These are phyloP conservation scores for Solanum paucissectum DNA, from an alignment of 257 asterid genomes.

Conservation along the genomic window DNA sequence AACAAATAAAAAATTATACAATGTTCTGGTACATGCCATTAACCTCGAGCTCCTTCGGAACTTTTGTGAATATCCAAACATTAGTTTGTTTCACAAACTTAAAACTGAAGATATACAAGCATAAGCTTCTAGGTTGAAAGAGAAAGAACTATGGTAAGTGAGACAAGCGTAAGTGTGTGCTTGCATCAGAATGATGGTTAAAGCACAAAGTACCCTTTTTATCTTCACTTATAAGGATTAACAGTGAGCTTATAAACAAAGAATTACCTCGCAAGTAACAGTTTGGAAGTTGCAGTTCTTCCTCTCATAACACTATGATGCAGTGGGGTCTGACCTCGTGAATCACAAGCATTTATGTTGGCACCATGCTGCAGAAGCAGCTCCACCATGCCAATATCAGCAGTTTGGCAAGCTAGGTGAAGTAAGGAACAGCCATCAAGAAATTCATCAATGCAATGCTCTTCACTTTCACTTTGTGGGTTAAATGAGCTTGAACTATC, in stretches of 20 bases:
- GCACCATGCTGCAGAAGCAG: conserved; percentile 89
- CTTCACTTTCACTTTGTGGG: conserved; percentile 23
- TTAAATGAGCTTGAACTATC: conserved; percentile 23
- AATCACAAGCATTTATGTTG: conserved; percentile 41
- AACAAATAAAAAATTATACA: not conserved
- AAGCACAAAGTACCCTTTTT: not conserved
- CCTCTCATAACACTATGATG: conserved; percentile 73
- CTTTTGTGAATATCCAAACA: not conserved
- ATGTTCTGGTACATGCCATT: not conserved
- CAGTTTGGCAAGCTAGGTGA: conserved; percentile 88
- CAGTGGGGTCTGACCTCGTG: conserved; percentile 70
- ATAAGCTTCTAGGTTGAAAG: not conserved
- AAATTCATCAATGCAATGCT: conserved; percentile 23
- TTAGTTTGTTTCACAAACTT: not conserved
- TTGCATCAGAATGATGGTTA: not conserved
- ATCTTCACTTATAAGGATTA: not conserved
- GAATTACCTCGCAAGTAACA: conserved; percentile 58
- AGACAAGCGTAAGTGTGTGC: not conserved
- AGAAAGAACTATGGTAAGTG: not conserved
- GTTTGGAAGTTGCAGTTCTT: conserved; percentile 47
- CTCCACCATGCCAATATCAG: conserved; percentile 86
- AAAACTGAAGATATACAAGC: not conserved
- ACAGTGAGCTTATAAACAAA: not conserved
- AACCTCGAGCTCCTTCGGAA: not conserved
- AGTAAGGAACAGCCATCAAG: conserved; percentile 69